Evolutionary conservation across 2,329 filamentous ascomycete species (phyloP).

Genomic region (Colletotrichum tanaceti): DNA sequence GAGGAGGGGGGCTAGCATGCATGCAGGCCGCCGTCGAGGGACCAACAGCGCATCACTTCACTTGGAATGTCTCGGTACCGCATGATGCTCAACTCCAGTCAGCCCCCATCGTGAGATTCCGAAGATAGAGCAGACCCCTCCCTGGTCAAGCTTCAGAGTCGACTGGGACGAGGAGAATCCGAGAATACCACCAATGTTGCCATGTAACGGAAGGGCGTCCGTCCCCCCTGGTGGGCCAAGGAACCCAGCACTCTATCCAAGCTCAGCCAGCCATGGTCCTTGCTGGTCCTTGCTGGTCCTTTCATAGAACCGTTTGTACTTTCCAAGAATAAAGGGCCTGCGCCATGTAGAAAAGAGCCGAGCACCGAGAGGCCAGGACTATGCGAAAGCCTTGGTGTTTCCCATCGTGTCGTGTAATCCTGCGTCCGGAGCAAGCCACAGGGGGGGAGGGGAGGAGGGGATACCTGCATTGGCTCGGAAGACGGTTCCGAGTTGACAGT

Average conservation of each 20-base stretch:
- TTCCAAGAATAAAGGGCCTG: not conserved
- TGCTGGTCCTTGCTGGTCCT: not conserved
- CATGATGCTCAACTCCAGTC: not conserved
- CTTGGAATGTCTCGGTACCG: slow-evolving; percentile 10
- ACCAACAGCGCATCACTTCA: slow-evolving; percentile 19
- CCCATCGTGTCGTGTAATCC: slow-evolving; percentile 6
- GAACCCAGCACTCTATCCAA: slow-evolving; percentile 5
- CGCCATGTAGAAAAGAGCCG: not conserved
- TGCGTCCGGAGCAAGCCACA: not conserved
- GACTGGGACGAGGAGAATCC: not conserved
- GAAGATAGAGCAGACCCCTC: too few species aligned
- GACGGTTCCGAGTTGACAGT: slow-evolving; percentile 17
- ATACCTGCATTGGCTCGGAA: slow-evolving; percentile 19
- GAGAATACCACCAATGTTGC: slow-evolving; percentile 1
- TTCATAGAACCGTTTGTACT: slow-evolving; percentile 12
- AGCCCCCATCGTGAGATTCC: not conserved
- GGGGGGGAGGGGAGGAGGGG: too few species aligned
- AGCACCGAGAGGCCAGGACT: not conserved
- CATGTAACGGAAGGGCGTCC: too few species aligned
- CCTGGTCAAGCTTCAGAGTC: too few species aligned
- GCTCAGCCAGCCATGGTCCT: too few species aligned
- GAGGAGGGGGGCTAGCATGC: not conserved
- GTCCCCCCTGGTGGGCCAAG: not conserved
- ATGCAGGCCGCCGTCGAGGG: slow-evolving; percentile 28
- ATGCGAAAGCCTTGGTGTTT: too few species aligned